Evolutionary conservation across 169 alveolate genomes (phyloP), one percentile per base, ranked within the genome.

Genomic region (Plasmodium gaboni): DNA sequence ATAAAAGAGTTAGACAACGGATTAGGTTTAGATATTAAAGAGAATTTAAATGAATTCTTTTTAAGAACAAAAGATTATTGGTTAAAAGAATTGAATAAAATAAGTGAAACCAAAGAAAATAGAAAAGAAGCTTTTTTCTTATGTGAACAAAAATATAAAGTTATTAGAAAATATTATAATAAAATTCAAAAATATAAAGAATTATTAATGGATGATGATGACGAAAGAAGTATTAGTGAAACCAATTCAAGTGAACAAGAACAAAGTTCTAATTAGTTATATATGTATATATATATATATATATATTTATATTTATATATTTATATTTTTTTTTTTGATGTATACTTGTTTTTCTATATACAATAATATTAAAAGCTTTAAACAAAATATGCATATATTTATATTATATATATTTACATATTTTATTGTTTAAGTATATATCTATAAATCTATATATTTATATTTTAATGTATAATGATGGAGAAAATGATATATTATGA

Each of bases 11-110:
- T 68, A 69, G 53, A 50, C 28, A 19, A 15, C 19, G 78, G 89
- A 32, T 48, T 73, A 17, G 44, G 26, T 63, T 70, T 72, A 63
- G 89, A 60, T 68, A 70, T 80, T 70, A 93, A 89, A 73, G 97
- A 95, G 70, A 88, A 90, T 46, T 60, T 95, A 63, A 87, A 95
- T 55, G 87, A 83, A 46, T 95, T 95, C 59, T 95, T 95, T 55
- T 91, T 72, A 60, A 91, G 97, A 63, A 95, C 97, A 71, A 93
- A 88, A 67, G 67, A 67, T 10, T 65, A 92, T 64, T 95, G 97
- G 97, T 63, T 93, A 50, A 76, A 85, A 19, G 72, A 93, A 63
- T 78, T 83, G 0, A 61, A 65, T 61, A 72, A 24, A 6, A 48
- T 48, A 46, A 78, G 15, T n/a, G 53, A 60, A 26, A 83, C 55